phyloP scores from a whole-genome alignment of 2,329 filamentous ascomycete species.

The Plenodomus biglobosus region DNA sequence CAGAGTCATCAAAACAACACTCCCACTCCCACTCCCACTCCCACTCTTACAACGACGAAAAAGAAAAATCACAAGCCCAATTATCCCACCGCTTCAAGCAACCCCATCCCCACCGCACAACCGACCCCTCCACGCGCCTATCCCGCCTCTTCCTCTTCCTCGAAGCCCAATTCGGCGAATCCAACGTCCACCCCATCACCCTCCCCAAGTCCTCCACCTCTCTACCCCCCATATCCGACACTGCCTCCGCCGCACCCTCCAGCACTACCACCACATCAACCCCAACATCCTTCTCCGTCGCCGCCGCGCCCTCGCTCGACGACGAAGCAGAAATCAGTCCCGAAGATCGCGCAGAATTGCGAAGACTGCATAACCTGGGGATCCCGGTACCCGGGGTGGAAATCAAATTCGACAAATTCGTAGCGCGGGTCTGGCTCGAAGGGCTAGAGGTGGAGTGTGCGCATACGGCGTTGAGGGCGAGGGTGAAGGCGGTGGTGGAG shows the following conservation, averaged over 20 bases:
- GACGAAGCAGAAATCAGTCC: constrained; percentile 6
- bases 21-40: constrained; percentile 33
- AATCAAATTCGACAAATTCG: constrained; percentile 84
- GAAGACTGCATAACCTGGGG: constrained; percentile 76
- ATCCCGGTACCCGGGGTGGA: constrained; percentile 88
- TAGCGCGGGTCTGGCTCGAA: constrained; percentile 90
- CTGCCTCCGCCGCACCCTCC: constrained; percentile 1
- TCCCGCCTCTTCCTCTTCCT: constrained; percentile 91
- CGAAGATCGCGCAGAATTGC: constrained; percentile 60
- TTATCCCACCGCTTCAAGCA: constrained; percentile 38
- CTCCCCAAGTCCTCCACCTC: constrained; percentile 57
- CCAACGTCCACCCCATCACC: constrained; percentile 77
- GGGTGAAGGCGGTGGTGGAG: constrained; percentile 87
- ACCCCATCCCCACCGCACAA: constrained; percentile 70
- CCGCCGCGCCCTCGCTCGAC: constrained; percentile 1
- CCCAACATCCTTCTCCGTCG: constrained; percentile 12
- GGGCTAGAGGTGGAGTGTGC: constrained; percentile 84
- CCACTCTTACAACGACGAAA: constrained; percentile 4
- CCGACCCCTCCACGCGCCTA: constrained; percentile 74
- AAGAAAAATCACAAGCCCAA: constrained; percentile 8
- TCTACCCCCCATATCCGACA: constrained; percentile 16
- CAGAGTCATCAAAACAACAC: constrained; percentile 43
- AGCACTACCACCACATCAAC: neutral
- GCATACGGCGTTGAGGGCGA: constrained; percentile 75
- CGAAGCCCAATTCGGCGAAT: constrained; percentile 89